A percentile compares a stretch with the other conserved stretches of the same genome.
phyloP scores from a whole-genome alignment of 2,329 filamentous ascomycete species.

The Biscogniauxia sp. region DNA sequence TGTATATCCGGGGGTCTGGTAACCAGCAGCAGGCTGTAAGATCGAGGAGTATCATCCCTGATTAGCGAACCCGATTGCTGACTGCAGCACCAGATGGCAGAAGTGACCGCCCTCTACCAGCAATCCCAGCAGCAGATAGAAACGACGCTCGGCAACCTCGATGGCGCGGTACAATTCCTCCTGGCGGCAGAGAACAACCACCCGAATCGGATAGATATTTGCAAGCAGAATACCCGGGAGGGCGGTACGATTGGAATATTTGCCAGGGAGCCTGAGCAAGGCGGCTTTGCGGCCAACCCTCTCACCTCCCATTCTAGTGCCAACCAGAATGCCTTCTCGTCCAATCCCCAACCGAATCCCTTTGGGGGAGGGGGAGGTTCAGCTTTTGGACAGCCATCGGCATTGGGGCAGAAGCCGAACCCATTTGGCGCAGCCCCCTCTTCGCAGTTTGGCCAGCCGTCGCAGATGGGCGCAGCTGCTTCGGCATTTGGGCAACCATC shows the following conservation, averaged over 20 bases:
- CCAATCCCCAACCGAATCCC: constrained; percentile 29
- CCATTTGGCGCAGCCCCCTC: constrained; percentile 5
- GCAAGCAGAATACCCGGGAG: constrained; percentile 44
- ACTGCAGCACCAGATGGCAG: constrained; percentile 47
- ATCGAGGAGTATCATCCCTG: background rate
- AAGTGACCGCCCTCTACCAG: constrained; percentile 60
- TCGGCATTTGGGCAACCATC: constrained; percentile 39
- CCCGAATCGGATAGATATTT: constrained; percentile 71
- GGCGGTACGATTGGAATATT: constrained; percentile 47
- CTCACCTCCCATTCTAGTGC: constrained; percentile 26
- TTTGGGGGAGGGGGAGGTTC: constrained; percentile 15
- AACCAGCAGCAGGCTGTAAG: constrained; percentile 45
- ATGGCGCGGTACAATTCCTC: constrained; percentile 71
- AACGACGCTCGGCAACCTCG: constrained; percentile 64
- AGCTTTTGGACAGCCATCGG: constrained; percentile 41
- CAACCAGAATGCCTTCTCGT: constrained; percentile 42
- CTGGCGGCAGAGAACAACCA: constrained; percentile 65
- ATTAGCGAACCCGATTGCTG: background rate
- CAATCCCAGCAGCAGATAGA: constrained; percentile 71
- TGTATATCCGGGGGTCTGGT: constrained; percentile 60
- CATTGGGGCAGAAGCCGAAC: constrained; percentile 24
- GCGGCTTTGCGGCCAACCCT: constrained; percentile 24
- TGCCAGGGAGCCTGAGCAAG: constrained; percentile 31
- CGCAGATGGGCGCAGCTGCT: constrained; percentile 26
- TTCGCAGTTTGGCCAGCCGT: constrained; percentile 32